These are phyloP conservation scores for Solanum medicagineum DNA, from an alignment of 257 asterid species.

Conservation along the genomic window DNA sequence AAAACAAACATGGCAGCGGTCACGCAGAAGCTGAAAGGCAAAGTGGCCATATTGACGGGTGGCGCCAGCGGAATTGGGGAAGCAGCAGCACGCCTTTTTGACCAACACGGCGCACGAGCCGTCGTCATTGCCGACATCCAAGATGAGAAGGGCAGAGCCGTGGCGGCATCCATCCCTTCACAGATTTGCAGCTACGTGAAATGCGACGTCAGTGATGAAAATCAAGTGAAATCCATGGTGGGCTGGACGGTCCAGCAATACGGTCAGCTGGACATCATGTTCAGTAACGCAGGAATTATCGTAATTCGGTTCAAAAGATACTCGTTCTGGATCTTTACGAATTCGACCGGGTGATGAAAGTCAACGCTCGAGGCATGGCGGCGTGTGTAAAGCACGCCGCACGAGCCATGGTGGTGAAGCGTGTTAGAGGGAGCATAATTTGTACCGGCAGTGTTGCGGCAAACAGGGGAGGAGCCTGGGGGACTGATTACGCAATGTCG, in stretches of 20 bases:
- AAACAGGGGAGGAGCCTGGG: not conserved
- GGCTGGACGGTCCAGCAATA: slow-evolving; percentile 16
- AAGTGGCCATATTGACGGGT: slow-evolving; percentile 39
- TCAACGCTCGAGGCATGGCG: slow-evolving; percentile 22
- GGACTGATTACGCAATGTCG: slow-evolving; percentile 28
- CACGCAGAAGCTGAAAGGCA: slow-evolving; percentile 15
- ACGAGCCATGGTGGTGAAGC: slow-evolving; percentile 9
- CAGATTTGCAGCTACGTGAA: slow-evolving; percentile 20
- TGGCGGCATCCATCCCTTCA: slow-evolving; percentile 30
- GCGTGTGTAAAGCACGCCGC: slow-evolving; percentile 13
- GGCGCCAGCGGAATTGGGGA: slow-evolving; percentile 43
- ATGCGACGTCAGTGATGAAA: slow-evolving; percentile 39
- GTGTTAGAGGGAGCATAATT: slow-evolving; percentile 10
- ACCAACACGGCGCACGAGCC: slow-evolving; percentile 25
- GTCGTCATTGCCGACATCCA: slow-evolving; percentile 45
- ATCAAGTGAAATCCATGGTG: slow-evolving; percentile 26
- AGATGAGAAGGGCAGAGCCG: slow-evolving; percentile 18
- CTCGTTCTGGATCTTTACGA: slow-evolving; percentile 17
- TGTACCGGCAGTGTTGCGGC: slow-evolving; percentile 28
- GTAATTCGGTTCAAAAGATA: slow-evolving; percentile 13
- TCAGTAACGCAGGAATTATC: slow-evolving; percentile 28
- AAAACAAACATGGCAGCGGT: not conserved
- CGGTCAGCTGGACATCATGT: slow-evolving; percentile 33
- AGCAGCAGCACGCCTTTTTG: slow-evolving; percentile 27
- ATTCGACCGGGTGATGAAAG: slow-evolving; percentile 5